Base-by-base conservation (phyloP, 1,284 basidiomycete genomes). In the Cerioporus squamosus region DNA sequence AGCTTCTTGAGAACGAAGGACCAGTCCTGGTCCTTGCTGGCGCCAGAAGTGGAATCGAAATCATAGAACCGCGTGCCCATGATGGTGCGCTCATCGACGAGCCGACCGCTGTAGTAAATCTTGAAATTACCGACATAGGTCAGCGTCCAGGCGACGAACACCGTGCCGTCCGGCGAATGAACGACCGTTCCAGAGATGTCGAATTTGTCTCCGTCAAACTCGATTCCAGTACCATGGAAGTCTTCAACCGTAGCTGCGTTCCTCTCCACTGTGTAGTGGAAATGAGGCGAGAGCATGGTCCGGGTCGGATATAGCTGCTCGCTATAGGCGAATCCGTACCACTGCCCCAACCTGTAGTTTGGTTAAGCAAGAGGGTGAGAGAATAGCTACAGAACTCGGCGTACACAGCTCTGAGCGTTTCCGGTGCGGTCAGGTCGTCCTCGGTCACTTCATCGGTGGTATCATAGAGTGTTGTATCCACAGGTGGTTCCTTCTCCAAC, bases 81-180 rank as follows among this genome's bases (percentile, higher is more conserved):
- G 18, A 61, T 49, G 2, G 59, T 61, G 55, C 39, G 51, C 5
- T 57, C 59, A 44, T 61, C 59, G 2, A 48, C 36, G 4, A 61
- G 40, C 8, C 39, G 36, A 1, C 48, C 59, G 18, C 12, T 14
- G 23, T 57, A 57, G 39, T 51, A 31, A n/a, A 54, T 22, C 18
- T 23, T 17, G 18, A 23, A 18, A 44, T 53, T 40, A 2, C 42
- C 55, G 4, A 29, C 6, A 38, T 58, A 61, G 15, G 12, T 26
- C 20, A 58, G 51, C 22, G 31, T 20, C 47, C 55, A 57, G 3
- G 42, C 5, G 17, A 51, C 36, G 2, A 26, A 15, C 8, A 50
- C n/a, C 2, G 14, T 3, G 20, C 53, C 53, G 26, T 51, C 38
- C 7, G 50, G 43, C 1, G 31, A 12, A 9, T 33, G 5, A 3